Evolutionary conservation across 176 grass and related monocot species (phyloP).

Genomic region (Aechmea fasciata): DNA sequence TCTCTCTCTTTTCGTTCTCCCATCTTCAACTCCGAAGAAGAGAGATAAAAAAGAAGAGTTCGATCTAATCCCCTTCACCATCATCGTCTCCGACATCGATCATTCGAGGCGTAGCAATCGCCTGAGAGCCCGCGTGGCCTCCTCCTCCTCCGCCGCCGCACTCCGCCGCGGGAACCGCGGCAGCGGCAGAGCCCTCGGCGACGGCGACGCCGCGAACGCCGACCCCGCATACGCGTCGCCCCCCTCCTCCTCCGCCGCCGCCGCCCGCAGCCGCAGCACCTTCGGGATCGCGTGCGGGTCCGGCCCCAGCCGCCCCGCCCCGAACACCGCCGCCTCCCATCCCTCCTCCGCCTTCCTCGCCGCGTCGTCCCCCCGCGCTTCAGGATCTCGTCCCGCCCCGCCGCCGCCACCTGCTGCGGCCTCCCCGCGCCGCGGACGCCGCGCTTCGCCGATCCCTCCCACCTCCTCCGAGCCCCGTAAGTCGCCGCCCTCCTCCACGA

Average conservation of each 20-base stretch:
- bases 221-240: conserved; percentile 15
- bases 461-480: background rate
- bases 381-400: background rate
- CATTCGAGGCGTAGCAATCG: conserved; percentile 17
- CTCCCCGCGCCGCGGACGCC: background rate
- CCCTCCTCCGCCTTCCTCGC: background rate
- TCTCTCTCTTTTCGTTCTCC: too few species aligned
- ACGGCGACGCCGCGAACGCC: conserved; percentile 16
- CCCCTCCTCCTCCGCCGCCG: background rate
- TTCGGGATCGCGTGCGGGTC: background rate
- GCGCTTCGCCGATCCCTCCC: background rate
- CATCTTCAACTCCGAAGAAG: too few species aligned
- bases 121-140: conserved; percentile 6
- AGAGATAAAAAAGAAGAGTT: background rate
- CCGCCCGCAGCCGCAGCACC: background rate
- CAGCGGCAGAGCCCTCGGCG: conserved; percentile 19
- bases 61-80: background rate
- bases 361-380: background rate
- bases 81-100: background rate
- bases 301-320: background rate
- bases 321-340: background rate
- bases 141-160: background rate
- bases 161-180: conserved; percentile 6
- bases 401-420: background rate
- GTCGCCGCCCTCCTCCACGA: background rate